Conservation (phyloP, 305 asterid genomes). For the Solanum hybrid region DNA sequence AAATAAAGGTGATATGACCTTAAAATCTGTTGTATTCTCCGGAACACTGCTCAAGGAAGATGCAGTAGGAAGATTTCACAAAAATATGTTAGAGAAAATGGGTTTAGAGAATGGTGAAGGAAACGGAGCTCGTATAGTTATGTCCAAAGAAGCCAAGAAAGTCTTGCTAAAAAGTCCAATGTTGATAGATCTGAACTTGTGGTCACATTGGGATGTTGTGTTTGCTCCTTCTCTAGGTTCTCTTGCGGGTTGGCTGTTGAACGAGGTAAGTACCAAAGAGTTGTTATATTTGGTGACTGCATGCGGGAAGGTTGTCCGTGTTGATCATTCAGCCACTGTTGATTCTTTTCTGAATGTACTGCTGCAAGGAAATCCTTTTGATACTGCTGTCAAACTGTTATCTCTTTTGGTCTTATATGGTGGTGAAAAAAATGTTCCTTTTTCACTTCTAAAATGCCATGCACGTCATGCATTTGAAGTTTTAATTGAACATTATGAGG, state of each 20-base stretch:
- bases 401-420: conserved; percentile 78
- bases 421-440: conserved; percentile 61
- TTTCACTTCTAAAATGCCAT: conserved; percentile 69
- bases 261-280: conserved; percentile 57
- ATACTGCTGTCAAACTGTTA: conserved; percentile 65
- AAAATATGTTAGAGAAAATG: conserved; percentile 19
- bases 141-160: conserved; percentile 62
- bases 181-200: conserved; percentile 63
- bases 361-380: conserved; percentile 55
- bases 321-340: conserved; percentile 63
- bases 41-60: conserved; percentile 39
- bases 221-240: conserved; percentile 91
- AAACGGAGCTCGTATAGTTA: conserved; percentile 31
- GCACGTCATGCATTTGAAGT: conserved; percentile 62
- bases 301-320: conserved; percentile 73
- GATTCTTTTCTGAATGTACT: conserved; percentile 64
- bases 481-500: conserved; percentile 32
- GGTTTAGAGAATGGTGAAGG: conserved; percentile 15
- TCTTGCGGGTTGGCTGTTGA: conserved; percentile 69
- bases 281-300: conserved; percentile 68
- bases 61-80: background rate
- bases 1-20: conserved; percentile 22
- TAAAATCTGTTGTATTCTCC: conserved; percentile 60
- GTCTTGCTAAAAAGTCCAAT: conserved; percentile 69
- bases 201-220: conserved; percentile 84